Base-by-base conservation (phyloP, 2,329 filamentous ascomycete species). In the Cercospora citrullina region DNA sequence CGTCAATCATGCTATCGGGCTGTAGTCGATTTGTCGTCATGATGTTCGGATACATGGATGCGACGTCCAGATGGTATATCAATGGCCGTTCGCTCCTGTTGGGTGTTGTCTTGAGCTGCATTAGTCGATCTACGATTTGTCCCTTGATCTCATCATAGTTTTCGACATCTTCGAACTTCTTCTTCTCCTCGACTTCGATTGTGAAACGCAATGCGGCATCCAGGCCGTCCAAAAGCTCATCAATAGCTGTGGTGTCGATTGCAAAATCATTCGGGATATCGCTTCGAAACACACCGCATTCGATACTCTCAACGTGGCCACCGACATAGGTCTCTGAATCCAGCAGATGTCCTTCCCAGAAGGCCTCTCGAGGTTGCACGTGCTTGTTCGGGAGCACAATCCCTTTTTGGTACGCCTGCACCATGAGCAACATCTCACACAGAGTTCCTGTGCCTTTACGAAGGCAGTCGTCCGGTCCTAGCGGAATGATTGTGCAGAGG, bases 391-490 rank as follows among this genome's bases (percentile, higher is more conserved):
- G 95, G 33, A 99, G 83, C 4, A 98, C 89, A 73, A 99, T 99
- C 66, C 91, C 89, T 75, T 94, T 90, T 75, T 96, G 85, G 75
- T 97, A 99, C 16, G 95, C 95, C 81, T 99, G 92, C 57, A 99
- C 95, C 95, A 99, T 99, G 76, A 99, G 86, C 78, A 99, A 83
- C 95, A 99, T 99, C 82, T 99, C 95, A 79, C 95, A 99, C n/a
- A 99, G 87, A 0, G 95, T 99, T 79, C 95, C 95, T 0, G 95
- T 99, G 78, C 95, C 95, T 80, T 99, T 99, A 73, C 95, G 88
- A 74, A 98, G 80, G 1, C 94, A 92, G 77, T 98, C 95, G 76
- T 99, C 94, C 36, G 94, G 93, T 55, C 92, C 93, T 1, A 99
- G 85, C 0, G 95, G 95, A 78, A 99, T 85, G 81, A 99, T 97